Evolutionary conservation across 495 filamentous ascomycete genomes (phyloP).

Genomic region (Xylaria cubensis): DNA sequence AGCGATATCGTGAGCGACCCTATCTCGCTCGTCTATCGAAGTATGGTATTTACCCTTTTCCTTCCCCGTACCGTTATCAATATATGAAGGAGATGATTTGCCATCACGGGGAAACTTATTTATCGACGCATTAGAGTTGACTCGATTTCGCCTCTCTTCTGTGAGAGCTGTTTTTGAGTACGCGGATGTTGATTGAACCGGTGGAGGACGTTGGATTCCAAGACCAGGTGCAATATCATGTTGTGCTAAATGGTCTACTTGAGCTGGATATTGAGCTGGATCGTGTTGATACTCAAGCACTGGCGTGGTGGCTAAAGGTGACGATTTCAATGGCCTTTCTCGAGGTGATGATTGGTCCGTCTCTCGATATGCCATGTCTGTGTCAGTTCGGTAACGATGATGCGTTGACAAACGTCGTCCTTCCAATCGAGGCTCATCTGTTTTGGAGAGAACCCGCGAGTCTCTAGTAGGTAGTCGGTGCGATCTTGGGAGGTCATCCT

Average conservation of each 20-base stretch:
- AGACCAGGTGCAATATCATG: constrained; percentile 51
- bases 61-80: constrained; percentile 27
- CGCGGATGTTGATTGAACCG: constrained; percentile 48
- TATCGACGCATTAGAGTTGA: constrained; percentile 46
- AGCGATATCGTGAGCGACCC: constrained; percentile 83
- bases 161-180: constrained; percentile 42
- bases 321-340: constrained; percentile 46
- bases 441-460: constrained; percentile 33
- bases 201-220: constrained; percentile 50
- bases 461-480: constrained; percentile 37
- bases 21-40: constrained; percentile 68
- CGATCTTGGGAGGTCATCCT: constrained; percentile 69
- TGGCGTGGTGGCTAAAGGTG: constrained; percentile 46
- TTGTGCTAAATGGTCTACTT: constrained; percentile 42
- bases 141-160: constrained; percentile 43
- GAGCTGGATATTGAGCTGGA: constrained; percentile 27
- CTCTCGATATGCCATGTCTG: constrained; percentile 40
- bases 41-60: constrained; percentile 40
- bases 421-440: constrained; percentile 37
- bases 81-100: constrained; percentile 31
- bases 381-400: constrained; percentile 41
- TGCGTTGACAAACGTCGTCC: constrained; percentile 37
- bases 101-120: constrained; percentile 33
- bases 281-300: constrained; percentile 39
- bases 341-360: constrained; percentile 40